Base-by-base conservation (phyloP, 257 asterid species). In the Plantago ovata region DNA sequence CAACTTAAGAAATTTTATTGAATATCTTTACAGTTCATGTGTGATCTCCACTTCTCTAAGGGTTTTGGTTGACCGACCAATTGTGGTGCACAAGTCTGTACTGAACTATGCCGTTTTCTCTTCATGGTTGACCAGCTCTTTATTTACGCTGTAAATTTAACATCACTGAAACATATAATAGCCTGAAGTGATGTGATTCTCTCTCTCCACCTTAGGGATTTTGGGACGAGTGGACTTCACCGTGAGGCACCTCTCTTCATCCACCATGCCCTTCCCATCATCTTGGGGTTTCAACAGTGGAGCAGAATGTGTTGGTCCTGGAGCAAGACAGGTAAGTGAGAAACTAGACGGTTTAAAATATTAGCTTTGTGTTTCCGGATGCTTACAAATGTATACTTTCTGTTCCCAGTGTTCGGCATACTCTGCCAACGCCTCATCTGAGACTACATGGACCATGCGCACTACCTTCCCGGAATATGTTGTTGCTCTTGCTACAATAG, bases 401-500 rank as follows among this genome's bases (percentile, higher is more conserved):
- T 67, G 64, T 71, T 44, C 59, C 47, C 80, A 89, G 97, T 89
- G 97, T 71, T 89, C 95, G 16, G 87, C 94, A 23, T 86, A 84
- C 73, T 71, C 87, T 60, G 86, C 95, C 52, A 80, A 59, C 67
- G 77, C 84, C 78, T 74, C 98, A 32, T 85, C 96, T 18, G 96
- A 92, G 86, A 75, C 86, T 53, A 88, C 96, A 64, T 88, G 96
- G 98, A 83, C 89, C 46, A 85, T 85, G 96, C 93, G 78, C 44
- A 38, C 96, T 66, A 85, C 96, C 68, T 92, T 92, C 77, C 98
- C 98, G 6, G 98, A 92, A 81, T 92, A 92, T 79, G 85, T 92
- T 51, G 98, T 92, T 64, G 98, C 98, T 45, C 83, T 92, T 67
- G 89, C 96, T 45, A 88, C 98, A 38, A 85, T 92, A 69, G 97